phyloP scores from a whole-genome alignment of 1,284 basidiomycete species.

The Cryptococcus jaspeensis region DNA sequence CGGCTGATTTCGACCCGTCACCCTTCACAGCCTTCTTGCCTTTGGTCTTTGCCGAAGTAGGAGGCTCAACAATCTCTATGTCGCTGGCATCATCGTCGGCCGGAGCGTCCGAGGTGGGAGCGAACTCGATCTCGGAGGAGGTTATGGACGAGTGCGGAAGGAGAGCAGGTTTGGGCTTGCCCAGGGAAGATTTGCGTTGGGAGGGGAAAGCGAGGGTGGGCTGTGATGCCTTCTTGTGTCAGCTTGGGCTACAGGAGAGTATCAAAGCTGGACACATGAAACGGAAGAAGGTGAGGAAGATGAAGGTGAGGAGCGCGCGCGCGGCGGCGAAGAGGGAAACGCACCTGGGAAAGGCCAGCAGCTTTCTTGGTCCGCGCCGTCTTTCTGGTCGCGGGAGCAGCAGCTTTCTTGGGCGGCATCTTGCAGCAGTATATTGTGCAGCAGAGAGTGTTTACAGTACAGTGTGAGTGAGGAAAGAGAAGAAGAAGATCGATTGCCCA shows the following conservation, averaged over 20 bases:
- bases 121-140: slow-evolving; percentile 6
- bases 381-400: not conserved
- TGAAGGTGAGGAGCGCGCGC: not conserved
- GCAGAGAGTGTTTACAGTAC: not conserved
- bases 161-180: slow-evolving; percentile 10
- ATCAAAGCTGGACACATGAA: not conserved
- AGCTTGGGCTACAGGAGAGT: not conserved
- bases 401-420: slow-evolving; percentile 6
- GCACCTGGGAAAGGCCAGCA: slow-evolving; percentile 16
- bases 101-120: not conserved
- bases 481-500: no score
- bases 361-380: slow-evolving; percentile 9
- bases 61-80: not conserved
- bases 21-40: not conserved
- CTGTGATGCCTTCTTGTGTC: slow-evolving; percentile 2
- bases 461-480: not conserved
- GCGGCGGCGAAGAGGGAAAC: not conserved
- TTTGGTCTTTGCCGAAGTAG: not conserved
- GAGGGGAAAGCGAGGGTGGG: slow-evolving; percentile 19
- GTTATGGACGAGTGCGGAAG: slow-evolving; percentile 2
- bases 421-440: not conserved
- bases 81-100: not conserved
- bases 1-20: not conserved
- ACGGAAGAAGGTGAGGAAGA: not conserved
- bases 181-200: slow-evolving; percentile 10